phyloP scores from a whole-genome alignment of 345 rosid genomes.

The Sapria himalayana region DNA sequence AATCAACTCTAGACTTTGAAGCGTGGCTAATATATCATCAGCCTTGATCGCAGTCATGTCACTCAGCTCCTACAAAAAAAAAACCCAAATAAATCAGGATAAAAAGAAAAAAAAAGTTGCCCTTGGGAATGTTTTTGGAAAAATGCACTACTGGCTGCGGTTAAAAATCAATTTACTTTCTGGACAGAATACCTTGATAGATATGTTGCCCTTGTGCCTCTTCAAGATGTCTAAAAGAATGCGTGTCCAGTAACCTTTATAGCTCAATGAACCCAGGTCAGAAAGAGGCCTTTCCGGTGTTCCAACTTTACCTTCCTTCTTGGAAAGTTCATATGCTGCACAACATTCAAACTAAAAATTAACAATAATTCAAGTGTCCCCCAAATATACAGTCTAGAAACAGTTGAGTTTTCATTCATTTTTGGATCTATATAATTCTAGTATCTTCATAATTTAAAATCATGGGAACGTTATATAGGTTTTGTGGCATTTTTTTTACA shows the following conservation, averaged over 20 bases:
- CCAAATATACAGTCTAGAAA: no score
- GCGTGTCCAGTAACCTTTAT: constrained; percentile 96
- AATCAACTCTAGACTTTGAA: constrained; percentile 87
- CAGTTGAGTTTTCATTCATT: no score
- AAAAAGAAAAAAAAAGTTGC: constrained; percentile 1
- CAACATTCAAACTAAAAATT: constrained; percentile 5
- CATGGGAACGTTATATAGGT: no score
- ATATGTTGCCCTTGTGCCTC: constrained; percentile 93
- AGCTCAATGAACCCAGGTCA: constrained; percentile 86
- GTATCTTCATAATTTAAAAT: no score
- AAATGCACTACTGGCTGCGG: no score
- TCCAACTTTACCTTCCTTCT: constrained; percentile 96
- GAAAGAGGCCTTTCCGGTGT: constrained; percentile 99
- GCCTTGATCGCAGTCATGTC: constrained; percentile 99
- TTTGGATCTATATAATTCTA: no score
- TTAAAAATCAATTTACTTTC: no score
- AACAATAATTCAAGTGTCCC: constrained; percentile 6
- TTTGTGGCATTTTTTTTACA: no score
- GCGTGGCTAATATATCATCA: constrained; percentile 79
- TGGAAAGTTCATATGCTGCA: constrained; percentile 93
- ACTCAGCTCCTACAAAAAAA: constrained; percentile 59
- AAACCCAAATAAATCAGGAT: background rate
- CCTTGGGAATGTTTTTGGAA: background rate
- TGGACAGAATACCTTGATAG: constrained; percentile 54
- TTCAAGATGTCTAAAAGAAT: constrained; percentile 89